Evolutionary conservation across 1,284 basidiomycete genomes (phyloP).

Genomic region (Cerrena zonata): DNA sequence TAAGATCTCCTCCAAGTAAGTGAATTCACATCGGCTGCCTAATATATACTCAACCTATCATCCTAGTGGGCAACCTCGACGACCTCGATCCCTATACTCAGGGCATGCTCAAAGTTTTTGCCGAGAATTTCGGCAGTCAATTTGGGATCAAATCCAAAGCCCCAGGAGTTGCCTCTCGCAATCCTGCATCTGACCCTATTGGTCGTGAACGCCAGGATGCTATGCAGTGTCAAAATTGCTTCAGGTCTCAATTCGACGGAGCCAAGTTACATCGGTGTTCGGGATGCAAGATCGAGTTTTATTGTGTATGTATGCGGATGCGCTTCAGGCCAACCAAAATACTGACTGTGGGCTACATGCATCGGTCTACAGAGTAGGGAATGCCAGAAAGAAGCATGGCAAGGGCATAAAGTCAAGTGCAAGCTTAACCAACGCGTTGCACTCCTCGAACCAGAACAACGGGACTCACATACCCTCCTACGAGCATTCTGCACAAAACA

Average conservation of each 20-base stretch:
- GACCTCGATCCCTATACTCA: too few species aligned
- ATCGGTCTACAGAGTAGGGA: background rate
- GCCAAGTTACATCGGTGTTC: background rate
- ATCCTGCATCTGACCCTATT: background rate
- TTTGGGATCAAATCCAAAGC: too few species aligned
- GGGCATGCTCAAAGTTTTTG: too few species aligned
- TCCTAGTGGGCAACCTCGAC: too few species aligned
- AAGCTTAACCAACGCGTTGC: slow-evolving; percentile 13
- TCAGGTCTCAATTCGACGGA: background rate
- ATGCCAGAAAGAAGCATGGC: slow-evolving; percentile 8
- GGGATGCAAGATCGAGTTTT: background rate
- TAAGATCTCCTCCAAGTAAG: too few species aligned
- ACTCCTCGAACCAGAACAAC: background rate
- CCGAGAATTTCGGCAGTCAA: too few species aligned
- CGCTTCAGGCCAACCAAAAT: too few species aligned
- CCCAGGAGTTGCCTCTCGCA: too few species aligned
- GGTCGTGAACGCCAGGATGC: background rate
- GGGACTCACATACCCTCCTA: slow-evolving; percentile 12
- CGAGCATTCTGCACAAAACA: slow-evolving; percentile 21
- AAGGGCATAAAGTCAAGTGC: slow-evolving; percentile 1
- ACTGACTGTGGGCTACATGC: too few species aligned
- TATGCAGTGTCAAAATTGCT: background rate
- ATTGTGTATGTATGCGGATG: background rate
- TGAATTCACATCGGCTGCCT: too few species aligned
- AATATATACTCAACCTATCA: too few species aligned